Evolutionary conservation across 345 rosid genomes (phyloP).

Genomic region (Lepidium aucheri): DNA sequence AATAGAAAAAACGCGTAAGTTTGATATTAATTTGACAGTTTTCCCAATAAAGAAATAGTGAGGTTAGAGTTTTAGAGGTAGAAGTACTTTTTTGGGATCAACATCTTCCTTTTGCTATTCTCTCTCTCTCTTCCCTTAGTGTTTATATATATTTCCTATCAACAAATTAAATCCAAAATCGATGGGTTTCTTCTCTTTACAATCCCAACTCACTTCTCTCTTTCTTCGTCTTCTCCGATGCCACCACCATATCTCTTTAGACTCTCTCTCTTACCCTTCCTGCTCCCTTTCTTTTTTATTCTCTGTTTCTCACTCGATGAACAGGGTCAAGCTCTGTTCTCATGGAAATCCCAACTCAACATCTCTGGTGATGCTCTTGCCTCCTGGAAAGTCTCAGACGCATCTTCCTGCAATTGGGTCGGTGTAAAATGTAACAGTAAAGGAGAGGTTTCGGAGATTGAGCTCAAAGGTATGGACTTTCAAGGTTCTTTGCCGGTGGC

Average conservation of each 20-base stretch:
- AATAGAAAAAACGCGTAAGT: too few relatives aligned
- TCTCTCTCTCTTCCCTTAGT: background rate
- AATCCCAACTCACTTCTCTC: slow-evolving; percentile 46
- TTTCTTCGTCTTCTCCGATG: slow-evolving; percentile 37
- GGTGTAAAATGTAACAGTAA: slow-evolving; percentile 54
- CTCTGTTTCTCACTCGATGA: slow-evolving; percentile 48
- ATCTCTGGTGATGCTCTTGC: slow-evolving; percentile 35
- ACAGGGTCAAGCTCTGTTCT: slow-evolving; percentile 59
- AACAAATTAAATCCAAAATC: slow-evolving; percentile 31
- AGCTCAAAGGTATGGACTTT: slow-evolving; percentile 47
- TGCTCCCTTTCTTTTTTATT: slow-evolving; percentile 34
- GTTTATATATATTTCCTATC: slow-evolving; percentile 38
- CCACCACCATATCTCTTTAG: slow-evolving; percentile 37
- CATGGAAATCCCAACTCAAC: slow-evolving; percentile 68
- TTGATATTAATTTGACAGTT: too few relatives aligned
- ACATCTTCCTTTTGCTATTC: slow-evolving; percentile 34
- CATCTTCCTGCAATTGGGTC: slow-evolving; percentile 64
- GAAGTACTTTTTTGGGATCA: slow-evolving; percentile 39
- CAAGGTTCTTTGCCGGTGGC: slow-evolving; percentile 55
- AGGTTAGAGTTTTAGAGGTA: slow-evolving; percentile 12
- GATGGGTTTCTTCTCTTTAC: slow-evolving; percentile 64
- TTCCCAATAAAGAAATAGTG: slow-evolving; percentile 7
- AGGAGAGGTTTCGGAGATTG: slow-evolving; percentile 45
- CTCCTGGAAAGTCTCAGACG: slow-evolving; percentile 54
- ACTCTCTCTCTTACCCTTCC: slow-evolving; percentile 34